These are phyloP conservation scores for Alternaria conjuncta DNA, from an alignment of 2,329 filamentous ascomycete genomes.

Conservation along the genomic window DNA sequence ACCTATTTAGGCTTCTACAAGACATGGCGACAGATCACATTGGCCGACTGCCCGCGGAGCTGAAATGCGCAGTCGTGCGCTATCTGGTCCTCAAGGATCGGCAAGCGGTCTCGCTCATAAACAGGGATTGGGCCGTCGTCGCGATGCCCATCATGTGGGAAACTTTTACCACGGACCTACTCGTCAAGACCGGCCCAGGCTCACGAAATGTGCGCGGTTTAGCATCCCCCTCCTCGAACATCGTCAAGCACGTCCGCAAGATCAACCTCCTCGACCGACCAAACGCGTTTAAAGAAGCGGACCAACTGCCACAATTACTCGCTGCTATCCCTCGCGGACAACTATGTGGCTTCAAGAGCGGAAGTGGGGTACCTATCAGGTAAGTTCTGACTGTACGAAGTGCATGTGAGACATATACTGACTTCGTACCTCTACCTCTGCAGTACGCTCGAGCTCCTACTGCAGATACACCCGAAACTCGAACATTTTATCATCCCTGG, in stretches of 20 bases:
- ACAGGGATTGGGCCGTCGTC: not conserved
- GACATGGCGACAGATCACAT: not conserved
- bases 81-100: not conserved
- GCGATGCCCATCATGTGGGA: not conserved
- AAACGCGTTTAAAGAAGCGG: not conserved
- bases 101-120: accelerated
- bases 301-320: not conserved
- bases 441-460: not conserved
- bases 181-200: not conserved
- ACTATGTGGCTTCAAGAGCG: not conserved
- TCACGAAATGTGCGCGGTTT: not conserved
- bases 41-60: not conserved
- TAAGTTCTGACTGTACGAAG: no score
- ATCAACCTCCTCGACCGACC: not conserved
- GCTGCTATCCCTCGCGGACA: not conserved
- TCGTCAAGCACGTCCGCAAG: not conserved
- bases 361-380: not conserved
- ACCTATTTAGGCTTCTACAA: no score
- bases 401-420: no score
- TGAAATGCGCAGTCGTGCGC: not conserved
- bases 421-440: no score
- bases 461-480: not conserved
- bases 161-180: accelerated
- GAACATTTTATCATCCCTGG: not conserved
- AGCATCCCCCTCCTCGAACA: not conserved